phyloP scores from a whole-genome alignment of 2,329 filamentous ascomycete genomes.

The Microcyclospora tardicrescens region DNA sequence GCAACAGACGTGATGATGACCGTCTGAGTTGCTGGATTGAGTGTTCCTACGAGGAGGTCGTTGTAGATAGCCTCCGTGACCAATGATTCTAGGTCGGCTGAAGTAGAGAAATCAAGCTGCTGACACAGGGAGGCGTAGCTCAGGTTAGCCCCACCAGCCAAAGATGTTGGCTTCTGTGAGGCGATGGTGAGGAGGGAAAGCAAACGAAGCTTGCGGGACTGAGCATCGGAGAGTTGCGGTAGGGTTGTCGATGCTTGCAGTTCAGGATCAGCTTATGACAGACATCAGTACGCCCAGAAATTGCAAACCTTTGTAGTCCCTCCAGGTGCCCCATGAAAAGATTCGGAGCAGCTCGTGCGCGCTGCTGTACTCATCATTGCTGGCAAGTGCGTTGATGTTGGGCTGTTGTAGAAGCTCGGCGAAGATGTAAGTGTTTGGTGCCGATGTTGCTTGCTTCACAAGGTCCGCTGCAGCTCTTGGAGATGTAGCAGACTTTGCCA shows the following conservation, averaged over 20 bases:
- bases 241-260: constrained; percentile 40
- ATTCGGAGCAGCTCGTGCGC: constrained; percentile 66
- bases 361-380: constrained; percentile 47
- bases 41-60: constrained; percentile 65
- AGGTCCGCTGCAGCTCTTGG: constrained; percentile 76
- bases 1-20: constrained; percentile 71
- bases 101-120: constrained; percentile 52
- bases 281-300: background rate
- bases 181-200: constrained; percentile 78
- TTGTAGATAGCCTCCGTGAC: constrained; percentile 81
- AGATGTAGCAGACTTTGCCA: constrained; percentile 74
- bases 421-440: constrained; percentile 82
- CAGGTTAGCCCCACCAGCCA: constrained; percentile 43
- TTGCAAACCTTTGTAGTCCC: constrained; percentile 51
- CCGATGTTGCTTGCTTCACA: constrained; percentile 76
- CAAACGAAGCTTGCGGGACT: constrained; percentile 76
- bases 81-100: constrained; percentile 67
- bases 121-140: constrained; percentile 58
- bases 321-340: constrained; percentile 86
- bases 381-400: constrained; percentile 60
- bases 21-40: constrained; percentile 63
- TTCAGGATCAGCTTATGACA: constrained; percentile 3
- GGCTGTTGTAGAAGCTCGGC: constrained; percentile 76
- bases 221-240: constrained; percentile 57
- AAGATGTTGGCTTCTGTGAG: constrained; percentile 32